These are phyloP conservation scores for Ophiostoma triangulosporum DNA, from an alignment of 2,329 filamentous ascomycete genomes.

Conservation along the genomic window DNA sequence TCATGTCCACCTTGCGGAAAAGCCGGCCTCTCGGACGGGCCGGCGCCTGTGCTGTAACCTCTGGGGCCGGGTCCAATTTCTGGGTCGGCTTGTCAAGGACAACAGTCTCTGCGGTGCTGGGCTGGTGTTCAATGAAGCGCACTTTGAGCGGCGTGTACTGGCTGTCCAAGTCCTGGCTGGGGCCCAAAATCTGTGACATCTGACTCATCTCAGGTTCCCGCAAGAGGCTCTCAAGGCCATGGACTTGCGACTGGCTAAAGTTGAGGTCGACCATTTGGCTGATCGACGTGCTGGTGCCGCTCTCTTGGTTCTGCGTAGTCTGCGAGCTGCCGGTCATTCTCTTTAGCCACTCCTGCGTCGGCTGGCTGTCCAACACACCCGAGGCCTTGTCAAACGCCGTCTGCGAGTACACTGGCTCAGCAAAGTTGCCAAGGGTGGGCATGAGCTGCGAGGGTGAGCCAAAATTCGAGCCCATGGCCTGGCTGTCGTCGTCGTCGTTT, in stretches of 20 bases:
- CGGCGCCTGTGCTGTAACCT: constrained; percentile 25
- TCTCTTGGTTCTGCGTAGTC: background rate
- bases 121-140: constrained; percentile 50
- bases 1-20: constrained; percentile 26
- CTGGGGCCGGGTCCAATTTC: too few species aligned
- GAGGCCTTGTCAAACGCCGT: constrained; percentile 37
- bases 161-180: constrained; percentile 72
- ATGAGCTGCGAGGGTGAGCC: constrained; percentile 34
- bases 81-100: constrained; percentile 25
- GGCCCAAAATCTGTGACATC: constrained; percentile 55
- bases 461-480: constrained; percentile 19
- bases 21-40: constrained; percentile 44
- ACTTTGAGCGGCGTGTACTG: constrained; percentile 58
- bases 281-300: constrained; percentile 15
- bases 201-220: constrained; percentile 40
- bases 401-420: constrained; percentile 41
- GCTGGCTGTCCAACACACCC: constrained; percentile 31
- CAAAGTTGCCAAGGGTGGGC: constrained; percentile 43
- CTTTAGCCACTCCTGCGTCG: constrained; percentile 23
- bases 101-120: constrained; percentile 60
- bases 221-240: constrained; percentile 43
- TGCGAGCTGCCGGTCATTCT: constrained; percentile 4
- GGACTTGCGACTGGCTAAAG: constrained; percentile 47
- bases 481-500: constrained; percentile 40
- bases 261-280: constrained; percentile 36